Conservation (phyloP, 352 stramenopile genomes). For the Blastocystis sp. region DNA sequence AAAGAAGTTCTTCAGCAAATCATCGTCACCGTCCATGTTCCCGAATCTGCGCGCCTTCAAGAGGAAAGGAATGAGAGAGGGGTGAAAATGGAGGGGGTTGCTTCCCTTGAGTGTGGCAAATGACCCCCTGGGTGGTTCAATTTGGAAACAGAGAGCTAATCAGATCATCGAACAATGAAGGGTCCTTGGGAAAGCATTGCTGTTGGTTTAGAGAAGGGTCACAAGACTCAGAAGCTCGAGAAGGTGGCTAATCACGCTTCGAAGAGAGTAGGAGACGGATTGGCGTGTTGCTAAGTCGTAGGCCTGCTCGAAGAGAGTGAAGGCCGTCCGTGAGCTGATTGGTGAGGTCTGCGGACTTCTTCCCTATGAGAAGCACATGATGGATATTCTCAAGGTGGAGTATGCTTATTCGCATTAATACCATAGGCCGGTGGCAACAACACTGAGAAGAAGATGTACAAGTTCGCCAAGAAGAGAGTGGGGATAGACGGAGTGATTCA, state of each 20-base stretch:
- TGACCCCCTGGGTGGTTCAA: background rate
- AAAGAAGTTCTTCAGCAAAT: slow-evolving; percentile 62
- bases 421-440: slow-evolving; percentile 64
- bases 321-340: slow-evolving; percentile 59
- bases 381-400: slow-evolving; percentile 64
- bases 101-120: too few species aligned
- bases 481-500: background rate
- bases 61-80: background rate
- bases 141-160: background rate
- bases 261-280: slow-evolving; percentile 29
- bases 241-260: background rate
- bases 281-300: background rate
- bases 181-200: slow-evolving; percentile 69
- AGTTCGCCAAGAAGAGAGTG: slow-evolving; percentile 66
- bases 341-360: slow-evolving; percentile 43
- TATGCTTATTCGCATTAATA: background rate
- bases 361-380: slow-evolving; percentile 67
- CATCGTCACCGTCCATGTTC: slow-evolving; percentile 48
- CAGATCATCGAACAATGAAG: slow-evolving; percentile 44
- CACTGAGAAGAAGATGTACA: slow-evolving; percentile 68
- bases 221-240: slow-evolving; percentile 63
- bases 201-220: slow-evolving; percentile 56
- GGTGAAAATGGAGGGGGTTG: background rate
- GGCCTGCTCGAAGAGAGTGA: slow-evolving; percentile 43
- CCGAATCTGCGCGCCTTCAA: background rate